These are phyloP conservation scores for Helotiales sp. DNA, from an alignment of 2,329 filamentous ascomycete genomes.

Conservation along the genomic window DNA sequence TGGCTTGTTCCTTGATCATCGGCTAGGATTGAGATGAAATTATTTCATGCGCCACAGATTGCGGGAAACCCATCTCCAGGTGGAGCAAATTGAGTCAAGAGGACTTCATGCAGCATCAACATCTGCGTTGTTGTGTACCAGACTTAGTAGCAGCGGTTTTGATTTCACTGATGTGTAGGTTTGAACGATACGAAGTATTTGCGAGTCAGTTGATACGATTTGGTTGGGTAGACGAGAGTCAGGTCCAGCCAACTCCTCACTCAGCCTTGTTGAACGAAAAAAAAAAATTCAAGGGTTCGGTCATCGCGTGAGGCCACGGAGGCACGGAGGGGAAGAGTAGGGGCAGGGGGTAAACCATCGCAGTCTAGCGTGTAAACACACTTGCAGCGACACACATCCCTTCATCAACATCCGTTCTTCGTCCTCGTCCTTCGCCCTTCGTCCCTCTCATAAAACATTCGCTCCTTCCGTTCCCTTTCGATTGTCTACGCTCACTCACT, in stretches of 20 bases:
- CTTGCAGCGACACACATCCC: not conserved
- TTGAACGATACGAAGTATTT: not conserved
- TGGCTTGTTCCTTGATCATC: slow-evolving; percentile 25
- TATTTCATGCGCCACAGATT: slow-evolving; percentile 24
- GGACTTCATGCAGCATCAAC: slow-evolving; percentile 6
- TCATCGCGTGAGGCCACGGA: not conserved
- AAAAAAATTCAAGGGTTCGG: not conserved
- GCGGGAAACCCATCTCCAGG: not conserved
- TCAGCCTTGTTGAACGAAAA: slow-evolving; percentile 9
- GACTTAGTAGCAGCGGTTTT: not conserved
- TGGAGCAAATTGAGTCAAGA: slow-evolving; percentile 5
- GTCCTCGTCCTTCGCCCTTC: not conserved
- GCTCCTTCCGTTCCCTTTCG: not conserved
- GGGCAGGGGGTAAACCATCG: not conserved
- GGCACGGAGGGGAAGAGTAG: not conserved
- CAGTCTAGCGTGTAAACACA: not conserved
- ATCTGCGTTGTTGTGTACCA: not conserved
- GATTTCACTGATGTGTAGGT: not conserved
- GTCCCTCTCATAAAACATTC: slow-evolving; percentile 15
- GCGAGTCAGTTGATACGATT: not conserved
- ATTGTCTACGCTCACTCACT: not conserved
- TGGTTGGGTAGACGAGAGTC: not conserved
- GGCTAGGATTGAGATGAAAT: slow-evolving; percentile 25
- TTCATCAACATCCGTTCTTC: not conserved
- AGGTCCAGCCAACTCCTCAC: too few species aligned